Conservation (phyloP, 2,329 filamentous ascomycete genomes). For the Xylaria sp. region DNA sequence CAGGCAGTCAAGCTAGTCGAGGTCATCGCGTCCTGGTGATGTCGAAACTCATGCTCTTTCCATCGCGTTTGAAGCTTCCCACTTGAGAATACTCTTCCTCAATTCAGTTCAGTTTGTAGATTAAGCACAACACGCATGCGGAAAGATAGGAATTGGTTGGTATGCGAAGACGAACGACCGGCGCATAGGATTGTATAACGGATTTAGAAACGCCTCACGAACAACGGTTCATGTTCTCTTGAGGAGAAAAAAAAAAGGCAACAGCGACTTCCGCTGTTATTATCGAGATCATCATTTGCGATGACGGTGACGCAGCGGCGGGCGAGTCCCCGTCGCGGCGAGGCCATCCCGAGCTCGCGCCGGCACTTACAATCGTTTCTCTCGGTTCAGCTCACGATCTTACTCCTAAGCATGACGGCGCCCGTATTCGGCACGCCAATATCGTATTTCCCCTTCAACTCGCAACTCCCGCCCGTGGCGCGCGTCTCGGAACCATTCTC, state of each 20-base stretch:
- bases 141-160: slow-evolving; percentile 5
- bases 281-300: slow-evolving; percentile 10
- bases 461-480: slow-evolving; percentile 84
- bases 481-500: slow-evolving; percentile 73
- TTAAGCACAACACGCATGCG: slow-evolving; percentile 16
- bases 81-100: slow-evolving; percentile 18
- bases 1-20: slow-evolving; percentile 1
- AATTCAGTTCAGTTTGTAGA: not conserved
- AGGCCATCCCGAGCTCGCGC: not conserved
- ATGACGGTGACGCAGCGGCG: slow-evolving; percentile 30
- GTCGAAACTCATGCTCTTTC: slow-evolving; percentile 20
- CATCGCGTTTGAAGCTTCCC: slow-evolving; percentile 22
- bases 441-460: slow-evolving; percentile 79
- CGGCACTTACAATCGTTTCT: slow-evolving; percentile 1
- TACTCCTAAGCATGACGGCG: slow-evolving; percentile 42
- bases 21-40: slow-evolving; percentile 17
- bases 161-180: slow-evolving; percentile 3
- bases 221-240: slow-evolving; percentile 11
- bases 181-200: not conserved
- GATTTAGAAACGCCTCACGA: not conserved
- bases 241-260: slow-evolving; percentile 21
- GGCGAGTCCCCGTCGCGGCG: slow-evolving; percentile 26
- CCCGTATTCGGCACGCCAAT: slow-evolving; percentile 55
- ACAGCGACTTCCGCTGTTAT: not conserved
- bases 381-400: slow-evolving; percentile 18